Conservation (phyloP, 805 yeast genomes). For the Ogataea pilisensis region DNA sequence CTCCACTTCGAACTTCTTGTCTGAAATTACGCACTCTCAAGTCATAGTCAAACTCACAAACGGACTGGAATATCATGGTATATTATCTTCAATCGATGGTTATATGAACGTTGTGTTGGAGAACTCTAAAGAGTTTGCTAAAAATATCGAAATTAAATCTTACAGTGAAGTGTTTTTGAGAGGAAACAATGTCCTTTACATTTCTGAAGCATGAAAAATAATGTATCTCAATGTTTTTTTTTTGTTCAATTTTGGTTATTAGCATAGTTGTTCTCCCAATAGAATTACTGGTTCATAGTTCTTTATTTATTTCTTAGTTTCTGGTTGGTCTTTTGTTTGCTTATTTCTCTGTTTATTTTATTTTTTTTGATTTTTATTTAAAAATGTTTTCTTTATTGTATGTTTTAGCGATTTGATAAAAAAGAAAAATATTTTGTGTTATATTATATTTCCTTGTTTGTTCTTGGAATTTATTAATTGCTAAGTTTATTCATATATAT, state of each 20-base stretch:
- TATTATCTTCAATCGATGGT: slow-evolving; percentile 78
- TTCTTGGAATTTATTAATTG: no score
- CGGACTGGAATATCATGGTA: slow-evolving; percentile 80
- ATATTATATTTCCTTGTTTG: no score
- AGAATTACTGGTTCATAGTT: no score
- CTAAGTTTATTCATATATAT: no score
- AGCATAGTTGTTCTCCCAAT: neutral
- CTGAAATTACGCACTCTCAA: slow-evolving; percentile 71
- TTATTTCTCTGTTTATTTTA: no score
- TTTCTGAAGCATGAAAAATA: slow-evolving; percentile 19
- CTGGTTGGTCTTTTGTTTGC: no score
- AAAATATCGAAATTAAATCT: slow-evolving; percentile 46
- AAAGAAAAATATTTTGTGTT: no score
- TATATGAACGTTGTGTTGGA: slow-evolving; percentile 93
- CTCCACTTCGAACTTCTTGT: slow-evolving; percentile 65
- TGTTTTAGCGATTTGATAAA: no score
- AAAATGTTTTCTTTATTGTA: no score
- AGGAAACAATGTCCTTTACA: slow-evolving; percentile 74
- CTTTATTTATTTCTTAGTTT: no score
- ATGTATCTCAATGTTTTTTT: neutral
- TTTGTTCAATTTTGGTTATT: neutral
- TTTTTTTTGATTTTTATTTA: no score
- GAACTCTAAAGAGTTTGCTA: slow-evolving; percentile 63
- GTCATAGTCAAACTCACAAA: slow-evolving; percentile 83
- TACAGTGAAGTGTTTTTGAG: slow-evolving; percentile 78